Evolutionary conservation across 495 filamentous ascomycete genomes (phyloP), one percentile per base, ranked within the genome.

Genomic region (Trichoderma virens): DNA sequence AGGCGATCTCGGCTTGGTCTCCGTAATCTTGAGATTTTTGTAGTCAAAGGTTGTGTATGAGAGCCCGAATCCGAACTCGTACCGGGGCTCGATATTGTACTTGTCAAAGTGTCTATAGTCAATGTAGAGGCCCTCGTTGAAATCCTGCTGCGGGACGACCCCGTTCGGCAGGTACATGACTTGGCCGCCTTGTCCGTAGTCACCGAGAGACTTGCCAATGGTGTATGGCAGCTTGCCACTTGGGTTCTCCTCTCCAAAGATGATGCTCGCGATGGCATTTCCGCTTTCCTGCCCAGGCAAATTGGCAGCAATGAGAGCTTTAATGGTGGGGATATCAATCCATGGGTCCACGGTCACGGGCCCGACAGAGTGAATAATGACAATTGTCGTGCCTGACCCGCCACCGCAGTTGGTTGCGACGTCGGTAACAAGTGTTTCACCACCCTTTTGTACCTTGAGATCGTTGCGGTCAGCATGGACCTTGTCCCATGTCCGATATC

Each of bases 61-160:
- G 3, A 94, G 80, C 0, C 90, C 90, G 64, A 85, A 93, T 0
- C 90, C 90, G 69, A 95, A 95, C 68, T 88, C 85, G 69, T 83
- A 93, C 6, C 86, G 84, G 0, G 91, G 90, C 3, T 74, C 72
- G 66, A 93, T 85, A 23, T 74, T 71, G 38, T 82, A 66, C 67
- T 86, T 88, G 78, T 98, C 94, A 71, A 97, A 97, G 67, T 95
- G 82, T 8, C 93, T 88, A 71, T 98, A 96, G 72, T 97, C 93
- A 69, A 95, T 85, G 68, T 91, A 90, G 6, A 97, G 76, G 0
- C 91, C 91, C 67, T 97, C 91, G 4, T 78, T 78, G 67, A 97
- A 94, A 69, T 90, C 85, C 68, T 95, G 90, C 72, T 97, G 93
- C 2, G 94, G 94, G 0, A 88, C 78, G 8, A 87, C 70, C 14